Percentiles rank a stretch among this genome's conserved stretches.
Conservation (phyloP, 179 eudicot genomes). For the Silene noctiflora region DNA sequence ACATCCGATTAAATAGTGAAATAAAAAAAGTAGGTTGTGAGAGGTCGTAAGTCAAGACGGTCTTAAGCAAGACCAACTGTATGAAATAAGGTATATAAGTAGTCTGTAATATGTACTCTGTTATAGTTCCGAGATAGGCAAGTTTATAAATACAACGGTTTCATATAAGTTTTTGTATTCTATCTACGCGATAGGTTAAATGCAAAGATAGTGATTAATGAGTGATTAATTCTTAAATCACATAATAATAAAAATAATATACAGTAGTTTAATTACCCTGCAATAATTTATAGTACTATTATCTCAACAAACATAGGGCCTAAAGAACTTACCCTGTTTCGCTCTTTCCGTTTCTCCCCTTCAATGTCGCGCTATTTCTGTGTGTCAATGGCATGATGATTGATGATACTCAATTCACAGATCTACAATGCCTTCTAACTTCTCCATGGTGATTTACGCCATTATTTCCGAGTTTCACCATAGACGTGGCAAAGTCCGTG, state of each 20-base stretch:
- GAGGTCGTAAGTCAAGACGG: too few relatives aligned
- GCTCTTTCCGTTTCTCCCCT: slow-evolving; percentile 7
- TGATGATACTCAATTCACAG: slow-evolving; percentile 34
- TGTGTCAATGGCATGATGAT: too few relatives aligned
- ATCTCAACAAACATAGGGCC: slow-evolving; percentile 14
- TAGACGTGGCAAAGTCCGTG: slow-evolving; percentile 49
- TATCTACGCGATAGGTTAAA: background rate
- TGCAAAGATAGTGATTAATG: slow-evolving; percentile 26
- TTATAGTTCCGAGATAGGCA: too few relatives aligned
- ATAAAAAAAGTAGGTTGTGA: too few relatives aligned
- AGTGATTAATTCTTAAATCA: slow-evolving; percentile 17
- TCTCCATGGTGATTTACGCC: slow-evolving; percentile 46
- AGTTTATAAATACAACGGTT: too few relatives aligned
- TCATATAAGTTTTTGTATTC: too few relatives aligned
- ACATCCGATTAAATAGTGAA: too few relatives aligned
- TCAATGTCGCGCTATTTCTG: background rate
- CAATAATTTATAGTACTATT: slow-evolving; percentile 4
- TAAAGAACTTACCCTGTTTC: slow-evolving; percentile 11
- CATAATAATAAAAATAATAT: slow-evolving; percentile 6
- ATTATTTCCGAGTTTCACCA: slow-evolving; percentile 55
- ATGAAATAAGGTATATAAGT: too few relatives aligned
- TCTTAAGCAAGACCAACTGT: too few relatives aligned
- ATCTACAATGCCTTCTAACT: slow-evolving; percentile 48
- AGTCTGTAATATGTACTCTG: too few relatives aligned
- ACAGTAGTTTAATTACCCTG: background rate